A percentile compares a stretch with the other conserved stretches of the same genome.
These are phyloP conservation scores for Bryopsis sp. DNA, from an alignment of 139 green algal species.

Conservation along the genomic window DNA sequence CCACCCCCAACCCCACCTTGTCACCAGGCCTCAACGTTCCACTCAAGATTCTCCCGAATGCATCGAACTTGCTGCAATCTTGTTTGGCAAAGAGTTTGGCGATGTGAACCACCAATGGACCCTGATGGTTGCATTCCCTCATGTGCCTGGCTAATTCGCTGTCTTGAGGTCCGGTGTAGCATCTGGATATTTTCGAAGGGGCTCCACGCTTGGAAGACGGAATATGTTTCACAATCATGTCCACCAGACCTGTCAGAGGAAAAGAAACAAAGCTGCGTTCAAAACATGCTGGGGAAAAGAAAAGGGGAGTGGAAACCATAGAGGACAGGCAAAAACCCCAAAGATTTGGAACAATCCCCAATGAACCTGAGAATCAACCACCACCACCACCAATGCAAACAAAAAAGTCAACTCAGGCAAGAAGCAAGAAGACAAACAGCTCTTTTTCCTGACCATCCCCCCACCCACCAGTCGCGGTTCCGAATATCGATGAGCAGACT, in stretches of 20 bases:
- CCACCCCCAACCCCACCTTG: constrained; percentile 38
- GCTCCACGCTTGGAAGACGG: constrained; percentile 63
- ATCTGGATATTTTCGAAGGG: constrained; percentile 53
- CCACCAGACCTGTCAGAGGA: constrained; percentile 58
- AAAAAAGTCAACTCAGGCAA: no score
- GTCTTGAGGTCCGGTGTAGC: constrained; percentile 75
- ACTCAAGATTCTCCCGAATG: constrained; percentile 82
- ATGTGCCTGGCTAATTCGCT: constrained; percentile 55
- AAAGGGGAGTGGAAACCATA: neutral
- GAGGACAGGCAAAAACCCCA: neutral
- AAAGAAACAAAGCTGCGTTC: neutral
- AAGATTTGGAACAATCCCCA: constrained; percentile 4
- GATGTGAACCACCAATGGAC: constrained; percentile 81
- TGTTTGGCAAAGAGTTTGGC: constrained; percentile 90
- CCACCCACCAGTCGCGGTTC: constrained; percentile 11
- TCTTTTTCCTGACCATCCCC: constrained; percentile 10
- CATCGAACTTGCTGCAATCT: constrained; percentile 79
- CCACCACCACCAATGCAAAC: no score
- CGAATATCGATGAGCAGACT: constrained; percentile 26
- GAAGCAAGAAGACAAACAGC: no score
- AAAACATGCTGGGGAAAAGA: neutral
- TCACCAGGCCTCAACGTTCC: constrained; percentile 80
- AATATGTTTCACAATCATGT: constrained; percentile 83
- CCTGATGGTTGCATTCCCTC: constrained; percentile 61
- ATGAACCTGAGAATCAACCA: no score